A percentile compares a stretch with the other conserved stretches of the same genome.
These are phyloP conservation scores for Dacryopinax spathularia DNA, from an alignment of 768 basidiomycete species.

Conservation along the genomic window DNA sequence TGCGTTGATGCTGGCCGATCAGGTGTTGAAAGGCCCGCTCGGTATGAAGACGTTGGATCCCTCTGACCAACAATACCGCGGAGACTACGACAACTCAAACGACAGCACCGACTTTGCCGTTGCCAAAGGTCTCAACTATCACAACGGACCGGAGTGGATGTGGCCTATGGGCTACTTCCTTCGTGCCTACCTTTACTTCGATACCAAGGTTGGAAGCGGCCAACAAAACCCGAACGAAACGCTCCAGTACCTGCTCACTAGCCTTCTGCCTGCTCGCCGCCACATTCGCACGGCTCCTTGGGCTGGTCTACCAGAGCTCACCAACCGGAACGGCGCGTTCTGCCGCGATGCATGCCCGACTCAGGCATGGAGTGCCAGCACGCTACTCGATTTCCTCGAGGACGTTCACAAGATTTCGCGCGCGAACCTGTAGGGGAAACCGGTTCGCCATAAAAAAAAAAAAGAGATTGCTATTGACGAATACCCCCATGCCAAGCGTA, in stretches of 20 bases:
- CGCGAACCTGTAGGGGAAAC: neutral
- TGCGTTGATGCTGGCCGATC: constrained; percentile 67
- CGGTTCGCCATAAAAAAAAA: neutral
- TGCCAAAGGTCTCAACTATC: constrained; percentile 92
- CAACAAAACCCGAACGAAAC: constrained; percentile 57
- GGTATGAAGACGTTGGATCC: constrained; percentile 97
- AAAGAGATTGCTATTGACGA: constrained; percentile 2
- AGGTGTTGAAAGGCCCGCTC: constrained; percentile 67
- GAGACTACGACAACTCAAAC: constrained; percentile 85
- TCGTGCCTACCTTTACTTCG: constrained; percentile 83
- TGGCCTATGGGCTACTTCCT: constrained; percentile 95
- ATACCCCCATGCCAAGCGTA: neutral
- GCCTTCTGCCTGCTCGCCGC: constrained; percentile 52
- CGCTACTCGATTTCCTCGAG: constrained; percentile 77
- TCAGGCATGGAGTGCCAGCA: constrained; percentile 94
- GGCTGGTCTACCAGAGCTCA: constrained; percentile 88
- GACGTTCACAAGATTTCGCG: constrained; percentile 38
- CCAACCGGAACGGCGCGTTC: constrained; percentile 67
- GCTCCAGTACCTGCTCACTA: constrained; percentile 62
- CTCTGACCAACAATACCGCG: constrained; percentile 73
- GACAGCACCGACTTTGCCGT: constrained; percentile 69
- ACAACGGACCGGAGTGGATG: constrained; percentile 87
- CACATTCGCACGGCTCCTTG: constrained; percentile 73
- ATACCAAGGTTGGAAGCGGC: constrained; percentile 50
- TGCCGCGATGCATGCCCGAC: constrained; percentile 84